Conservation (phyloP, 176 grass and related monocot species). For the Zizania latifolia region DNA sequence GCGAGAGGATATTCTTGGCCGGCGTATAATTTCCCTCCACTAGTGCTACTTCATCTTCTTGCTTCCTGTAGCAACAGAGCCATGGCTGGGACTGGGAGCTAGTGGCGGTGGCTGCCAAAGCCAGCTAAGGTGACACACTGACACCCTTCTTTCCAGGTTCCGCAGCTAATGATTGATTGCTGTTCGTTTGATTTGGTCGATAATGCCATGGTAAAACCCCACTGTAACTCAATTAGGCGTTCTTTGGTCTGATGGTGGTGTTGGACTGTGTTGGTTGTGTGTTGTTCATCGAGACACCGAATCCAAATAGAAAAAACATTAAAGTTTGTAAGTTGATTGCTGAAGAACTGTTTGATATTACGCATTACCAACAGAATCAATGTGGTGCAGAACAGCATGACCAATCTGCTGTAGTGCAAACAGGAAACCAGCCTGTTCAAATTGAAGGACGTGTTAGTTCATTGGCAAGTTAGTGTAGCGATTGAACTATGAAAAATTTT, state of each 20-base stretch:
- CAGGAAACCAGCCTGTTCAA: neutral
- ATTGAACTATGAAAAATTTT: neutral
- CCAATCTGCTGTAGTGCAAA: neutral
- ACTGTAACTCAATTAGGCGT: neutral
- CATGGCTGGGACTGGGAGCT: too few species aligned
- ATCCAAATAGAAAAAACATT: neutral
- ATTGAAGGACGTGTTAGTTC: neutral
- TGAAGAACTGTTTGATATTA: too few species aligned
- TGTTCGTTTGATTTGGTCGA: neutral
- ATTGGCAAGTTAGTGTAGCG: neutral
- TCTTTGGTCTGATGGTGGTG: neutral
- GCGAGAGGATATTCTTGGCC: too few species aligned
- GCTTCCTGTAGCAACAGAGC: too few species aligned
- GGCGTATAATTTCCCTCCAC: too few species aligned
- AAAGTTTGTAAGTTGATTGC: too few species aligned
- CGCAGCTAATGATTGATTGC: neutral
- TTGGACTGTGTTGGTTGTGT: neutral
- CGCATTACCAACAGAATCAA: neutral
- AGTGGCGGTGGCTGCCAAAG: neutral
- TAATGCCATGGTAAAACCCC: neutral
- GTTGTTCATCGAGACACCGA: neutral
- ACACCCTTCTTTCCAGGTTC: neutral
- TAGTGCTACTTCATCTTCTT: too few species aligned
- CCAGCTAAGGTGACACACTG: neutral
- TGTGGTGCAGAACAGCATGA: too few species aligned